Base-by-base conservation (phyloP, 2,329 filamentous ascomycete species). In the Balansia obtecta region DNA sequence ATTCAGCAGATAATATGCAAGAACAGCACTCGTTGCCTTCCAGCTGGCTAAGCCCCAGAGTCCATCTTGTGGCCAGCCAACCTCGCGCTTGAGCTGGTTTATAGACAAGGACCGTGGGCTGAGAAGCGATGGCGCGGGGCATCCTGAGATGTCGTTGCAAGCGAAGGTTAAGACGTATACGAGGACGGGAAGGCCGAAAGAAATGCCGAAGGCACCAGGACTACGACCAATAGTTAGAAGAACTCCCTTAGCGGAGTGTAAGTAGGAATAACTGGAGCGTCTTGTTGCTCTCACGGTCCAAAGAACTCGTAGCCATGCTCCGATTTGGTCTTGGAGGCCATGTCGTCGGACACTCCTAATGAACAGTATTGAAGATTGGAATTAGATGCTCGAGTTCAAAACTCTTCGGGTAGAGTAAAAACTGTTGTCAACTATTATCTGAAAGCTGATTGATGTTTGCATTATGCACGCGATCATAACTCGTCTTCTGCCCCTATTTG, bases 91-190 rank as follows among this genome's bases (percentile, higher is more conserved):
- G 58, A 96, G 71, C 59, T 79, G 77, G 18, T 83, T 78, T 45
- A 89, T 71, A 41, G 82, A 82, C 53, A 95, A 70, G 9, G 79
- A 85, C 51, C 77, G 82, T 33, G 86, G 89, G 57, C 77, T 75
- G 38, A 95, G 76, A 9, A 91, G 74, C 4, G 86, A 88, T 3
- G 90, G 88, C 2, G 87, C 83, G 45, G 91, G 93, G 63, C 93
- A 97, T 52, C 93, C 91, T 9, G 88, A 85, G 55, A 94, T 73
- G 65, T 97, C 90, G 70, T 96, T 97, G 76, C 91, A 96, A 60
- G 85, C 73, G 63, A 96, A 95, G 45, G 83, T 77, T 63, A 91
- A 84, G 59, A 82, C 64, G 69, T 93, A 95, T 58, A 88, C 79
- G 56, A 90, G 75, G 41, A 89, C 53, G 0, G 91, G 91, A 1